phyloP scores from a whole-genome alignment of 2,329 filamentous ascomycete species.

The Colletotrichum plurivorum region DNA sequence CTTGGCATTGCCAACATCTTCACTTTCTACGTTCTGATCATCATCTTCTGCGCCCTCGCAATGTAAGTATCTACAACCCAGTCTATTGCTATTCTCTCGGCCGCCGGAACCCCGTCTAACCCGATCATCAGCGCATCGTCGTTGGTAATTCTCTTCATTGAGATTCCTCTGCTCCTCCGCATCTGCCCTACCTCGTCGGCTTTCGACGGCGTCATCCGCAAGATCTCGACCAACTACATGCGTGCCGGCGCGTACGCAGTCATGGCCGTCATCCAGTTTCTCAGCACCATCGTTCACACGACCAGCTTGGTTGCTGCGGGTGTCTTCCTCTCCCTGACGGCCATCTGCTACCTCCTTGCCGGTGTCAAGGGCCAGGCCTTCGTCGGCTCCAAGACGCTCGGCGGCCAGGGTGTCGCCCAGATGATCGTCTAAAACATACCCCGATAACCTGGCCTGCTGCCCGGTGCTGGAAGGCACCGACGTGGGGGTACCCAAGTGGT shows the following conservation, averaged over 20 bases:
- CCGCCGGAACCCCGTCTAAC: conserved; percentile 2
- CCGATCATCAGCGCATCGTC: conserved; percentile 71
- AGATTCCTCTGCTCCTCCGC: conserved; percentile 93
- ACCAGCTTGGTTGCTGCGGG: conserved; percentile 90
- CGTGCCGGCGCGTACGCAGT: conserved; percentile 87
- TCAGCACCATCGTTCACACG: conserved; percentile 76
- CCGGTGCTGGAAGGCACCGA: conserved; percentile 5
- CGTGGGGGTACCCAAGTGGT: background rate
- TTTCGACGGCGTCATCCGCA: conserved; percentile 92
- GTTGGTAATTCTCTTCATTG: conserved; percentile 85
- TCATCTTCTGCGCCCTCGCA: conserved; percentile 67
- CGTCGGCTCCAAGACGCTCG: conserved; percentile 94
- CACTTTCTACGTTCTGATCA: conserved; percentile 61
- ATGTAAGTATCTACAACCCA: conserved; percentile 58
- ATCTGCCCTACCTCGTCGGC: conserved; percentile 95
- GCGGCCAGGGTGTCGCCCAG: conserved; percentile 92
- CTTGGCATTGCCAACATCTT: conserved; percentile 79
- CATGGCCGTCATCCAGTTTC: conserved; percentile 88
- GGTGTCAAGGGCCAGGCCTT: conserved; percentile 88
- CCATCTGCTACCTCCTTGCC: conserved; percentile 84
- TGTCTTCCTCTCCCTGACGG: conserved; percentile 83
- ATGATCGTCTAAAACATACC: conserved; percentile 85
- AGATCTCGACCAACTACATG: conserved; percentile 97
- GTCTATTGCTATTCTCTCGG: no score
- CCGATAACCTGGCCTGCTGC: background rate